Evolutionary conservation across 331 rosid genomes (phyloP), one percentile per base, ranked within the genome.

Genomic region (Rosa hybrid): DNA sequence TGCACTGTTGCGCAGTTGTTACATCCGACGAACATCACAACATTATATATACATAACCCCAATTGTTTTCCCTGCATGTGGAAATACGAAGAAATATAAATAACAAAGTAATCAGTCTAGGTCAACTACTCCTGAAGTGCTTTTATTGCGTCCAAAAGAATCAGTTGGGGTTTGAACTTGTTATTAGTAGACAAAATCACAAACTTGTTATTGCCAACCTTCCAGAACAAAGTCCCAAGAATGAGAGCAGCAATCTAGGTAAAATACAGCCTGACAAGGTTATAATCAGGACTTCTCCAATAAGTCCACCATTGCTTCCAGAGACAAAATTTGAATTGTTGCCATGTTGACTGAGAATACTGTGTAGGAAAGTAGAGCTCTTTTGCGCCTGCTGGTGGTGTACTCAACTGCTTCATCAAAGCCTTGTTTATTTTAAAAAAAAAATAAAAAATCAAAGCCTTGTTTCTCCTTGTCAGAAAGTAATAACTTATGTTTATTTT

Each of bases 241-340:
- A 92, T 75, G 70, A 94, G 91, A 13, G 97, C 95, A 72, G 88
- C 72, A 79, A 83, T 88, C 74, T 92, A 83, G 68, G 98, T 90
- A 86, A 92, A 94, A 77, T 89, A 86, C 73, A 68, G 88, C 88
- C 97, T 82, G 48, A 94, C 98, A 59, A 94, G 97, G 78, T 94
- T 94, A 80, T 94, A 94, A 83, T 94, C 97, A 56, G 98, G 98
- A 86, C 94, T 94, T 84, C 98, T 88, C 97, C 98, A 94, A 12
- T 94, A 94, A 65, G 98, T 94, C 89, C 89, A 91, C 56, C 30
- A 27, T 27, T 91, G 97, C 84, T 94, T 94, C 97, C 98, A 94
- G 25, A 92, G 65, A 84, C 98, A 92, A 76, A 90, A 91, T 74
- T 81, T 88, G 75, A 94, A 92, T 75, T 94, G 98, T 21, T 94